Evolutionary conservation across 768 basidiomycete genomes (phyloP).

Genomic region (Tephrocybe rancida): DNA sequence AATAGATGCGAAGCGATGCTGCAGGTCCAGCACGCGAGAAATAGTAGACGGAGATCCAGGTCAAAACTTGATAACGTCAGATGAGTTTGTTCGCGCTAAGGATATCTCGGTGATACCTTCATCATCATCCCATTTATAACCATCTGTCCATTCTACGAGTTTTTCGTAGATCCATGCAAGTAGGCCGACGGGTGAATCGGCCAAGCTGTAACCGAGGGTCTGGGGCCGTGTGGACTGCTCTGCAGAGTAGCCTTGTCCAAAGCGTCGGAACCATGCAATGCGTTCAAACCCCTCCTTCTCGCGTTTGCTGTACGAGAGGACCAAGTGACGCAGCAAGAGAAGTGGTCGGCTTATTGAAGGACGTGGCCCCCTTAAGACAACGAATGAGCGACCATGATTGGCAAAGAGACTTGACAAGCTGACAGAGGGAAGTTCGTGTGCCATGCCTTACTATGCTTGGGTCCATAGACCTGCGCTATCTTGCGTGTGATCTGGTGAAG

Average conservation of each 20-base stretch:
- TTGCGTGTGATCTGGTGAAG: conserved; percentile 25
- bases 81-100: not conserved
- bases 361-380: conserved; percentile 14
- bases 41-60: conserved; percentile 63
- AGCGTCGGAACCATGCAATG: conserved; percentile 25
- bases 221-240: conserved; percentile 51
- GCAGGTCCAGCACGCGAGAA: conserved; percentile 62
- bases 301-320: conserved; percentile 20
- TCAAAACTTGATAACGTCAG: conserved; percentile 42
- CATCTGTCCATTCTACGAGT: conserved; percentile 48
- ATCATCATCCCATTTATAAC: conserved; percentile 58
- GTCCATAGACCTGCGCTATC: conserved; percentile 31
- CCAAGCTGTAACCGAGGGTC: conserved; percentile 52
- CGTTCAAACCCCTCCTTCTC: conserved; percentile 38
- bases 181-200: conserved; percentile 59
- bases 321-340: conserved; percentile 24
- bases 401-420: not conserved
- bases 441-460: conserved; percentile 50
- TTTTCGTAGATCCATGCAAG: conserved; percentile 59
- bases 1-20: conserved; percentile 63
- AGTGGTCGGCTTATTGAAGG: conserved; percentile 24
- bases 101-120: conserved; percentile 36
- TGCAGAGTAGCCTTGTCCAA: conserved; percentile 38
- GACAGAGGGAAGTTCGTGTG: conserved; percentile 49
- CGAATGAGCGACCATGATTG: conserved; percentile 6